Base-by-base conservation (phyloP, 129 eudicot genomes). In the Calendula officinalis region DNA sequence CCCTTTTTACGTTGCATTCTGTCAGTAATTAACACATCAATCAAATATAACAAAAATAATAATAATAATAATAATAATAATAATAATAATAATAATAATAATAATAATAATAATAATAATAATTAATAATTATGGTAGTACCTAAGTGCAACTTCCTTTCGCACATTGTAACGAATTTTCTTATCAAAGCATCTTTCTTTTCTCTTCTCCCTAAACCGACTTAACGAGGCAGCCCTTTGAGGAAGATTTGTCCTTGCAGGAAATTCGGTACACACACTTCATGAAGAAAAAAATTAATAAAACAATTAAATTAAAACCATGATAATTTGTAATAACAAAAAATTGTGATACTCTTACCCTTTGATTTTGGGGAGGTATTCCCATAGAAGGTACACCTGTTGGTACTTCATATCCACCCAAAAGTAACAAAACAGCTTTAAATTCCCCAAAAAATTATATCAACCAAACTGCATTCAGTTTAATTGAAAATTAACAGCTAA, bases 1-100 rank as follows among this genome's bases (percentile, higher is more conserved):
- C 98, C 98, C 71, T 85, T 91, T 76, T 87, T 87, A 17, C 98
- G 88, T 69, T 91, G 91, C 98, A 87, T 87, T 80, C 96, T 87
- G 82, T 39, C 30, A 22, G 30, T 22, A 22, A 72, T 43, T 70
- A 37, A 22, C 30, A 22, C 2, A 22, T 22, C n/a, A n/a, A n/a
- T n/a, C n/a, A n/a, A n/a, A n/a, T n/a, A n/a, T n/a, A n/a, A n/a
- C n/a, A n/a, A n/a, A n/a, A n/a, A n/a, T n/a, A n/a, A n/a, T n/a
- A n/a, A n/a, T n/a, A n/a, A n/a, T n/a, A n/a, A n/a, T n/a, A n/a
- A n/a, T n/a, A n/a, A n/a, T n/a, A n/a, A n/a, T n/a, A n/a, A n/a
- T n/a, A n/a, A n/a, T n/a, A n/a, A n/a, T n/a, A n/a, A 50, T 8
- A 8, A 15, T 39, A 37, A 10, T 2, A 55, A 48, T 9, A 11